Base-by-base conservation (phyloP, 768 basidiomycete species). In the Lactarius vividus region DNA sequence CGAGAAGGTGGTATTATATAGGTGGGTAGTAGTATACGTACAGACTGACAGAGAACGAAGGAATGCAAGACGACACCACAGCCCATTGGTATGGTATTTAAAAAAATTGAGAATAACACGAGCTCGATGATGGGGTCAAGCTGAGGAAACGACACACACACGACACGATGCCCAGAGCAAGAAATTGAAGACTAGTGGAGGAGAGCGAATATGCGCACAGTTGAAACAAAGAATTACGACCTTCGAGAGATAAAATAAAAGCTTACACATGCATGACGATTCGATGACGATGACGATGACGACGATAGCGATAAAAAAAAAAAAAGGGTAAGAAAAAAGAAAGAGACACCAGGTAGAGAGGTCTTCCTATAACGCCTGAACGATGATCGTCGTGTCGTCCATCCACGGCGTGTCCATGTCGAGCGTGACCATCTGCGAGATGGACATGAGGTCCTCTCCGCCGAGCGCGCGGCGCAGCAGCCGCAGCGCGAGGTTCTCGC, bases 351-450 rank as follows among this genome's bases (percentile, higher is more conserved):
- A 5, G 11, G 35, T 3, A n/a, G 4, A 8, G n/a, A 4, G 33
- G n/a, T 33, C 11, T 42, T 61, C 31, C 35, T 71, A 76, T 23
- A 79, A 72, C 53, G 61, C 63, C 65, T 81, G 81, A 39, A 83
- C 77, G 37, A 83, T 64, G 28, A 82, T 75, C 4, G 82, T 83
- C n/a, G 79, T 78, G 63, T 83, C 82, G 65, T 83, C 83, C 73
- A 84, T 79, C 82, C 81, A 83, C 52, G 78, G 76, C 23, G 79
- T 79, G 49, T 77, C 77, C 78, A 82, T 82, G 68, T 84, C 82
- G 40, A 83, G 73, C 20, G 82, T 84, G 28, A 83, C 62, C 61
- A 77, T 78, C 68, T 78, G 77, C 29, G 82, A 83, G 11, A 75
- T 76, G 5, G 77, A 72, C 29, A 76, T 71, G 29, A 70, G 68